phyloP scores from a whole-genome alignment of 768 basidiomycete species.

The Rhodocollybia butyracea region DNA sequence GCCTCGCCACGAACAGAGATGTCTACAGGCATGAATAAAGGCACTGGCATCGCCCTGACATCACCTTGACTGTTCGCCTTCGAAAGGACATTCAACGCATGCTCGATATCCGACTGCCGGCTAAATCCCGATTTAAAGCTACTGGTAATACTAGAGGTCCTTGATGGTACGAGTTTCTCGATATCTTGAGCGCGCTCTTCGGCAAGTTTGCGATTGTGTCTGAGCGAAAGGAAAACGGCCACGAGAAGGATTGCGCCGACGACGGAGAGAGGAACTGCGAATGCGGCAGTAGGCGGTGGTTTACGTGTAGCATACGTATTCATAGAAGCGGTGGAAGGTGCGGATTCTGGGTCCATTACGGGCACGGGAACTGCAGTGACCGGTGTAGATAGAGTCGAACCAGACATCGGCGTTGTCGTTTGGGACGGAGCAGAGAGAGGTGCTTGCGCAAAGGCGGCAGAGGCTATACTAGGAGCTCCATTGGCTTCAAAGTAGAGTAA shows the following conservation, averaged over 20 bases:
- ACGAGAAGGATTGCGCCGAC: conserved; percentile 27
- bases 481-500: neutral
- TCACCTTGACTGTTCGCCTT: conserved; percentile 3
- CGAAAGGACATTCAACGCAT: conserved; percentile 3
- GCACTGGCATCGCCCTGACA: conserved; percentile 3
- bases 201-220: conserved; percentile 21
- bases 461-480: neutral
- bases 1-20: neutral
- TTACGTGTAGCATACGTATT: conserved; percentile 21
- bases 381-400: neutral
- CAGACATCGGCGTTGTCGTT: neutral
- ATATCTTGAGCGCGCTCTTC: conserved; percentile 9
- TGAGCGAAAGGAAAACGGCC: conserved; percentile 24
- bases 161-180: conserved; percentile 1
- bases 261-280: conserved; percentile 31
- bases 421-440: conserved; percentile 1
- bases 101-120: conserved; percentile 9
- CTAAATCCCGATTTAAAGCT: neutral
- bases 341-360: neutral
- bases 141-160: neutral
- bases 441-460: neutral
- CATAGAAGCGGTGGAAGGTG: conserved; percentile 4
- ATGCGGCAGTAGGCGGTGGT: conserved; percentile 25
- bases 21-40: conserved; percentile 6
- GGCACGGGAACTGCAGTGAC: neutral